Conservation (phyloP, 306 rosid genomes). For the Hylodesmum podocarpum region DNA sequence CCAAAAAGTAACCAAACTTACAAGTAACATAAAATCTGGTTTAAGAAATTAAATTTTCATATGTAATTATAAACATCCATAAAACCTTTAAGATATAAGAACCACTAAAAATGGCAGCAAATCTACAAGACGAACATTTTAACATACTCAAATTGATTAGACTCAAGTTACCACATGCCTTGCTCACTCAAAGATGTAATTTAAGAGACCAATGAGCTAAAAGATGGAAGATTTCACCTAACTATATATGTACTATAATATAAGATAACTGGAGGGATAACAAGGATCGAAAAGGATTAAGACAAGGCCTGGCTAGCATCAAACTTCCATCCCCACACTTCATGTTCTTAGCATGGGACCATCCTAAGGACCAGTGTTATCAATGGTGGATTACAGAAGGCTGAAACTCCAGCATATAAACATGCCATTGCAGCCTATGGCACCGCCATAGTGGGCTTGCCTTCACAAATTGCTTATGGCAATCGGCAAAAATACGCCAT, state of each 20-base stretch:
- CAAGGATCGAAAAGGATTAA: background rate
- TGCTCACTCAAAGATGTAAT: background rate
- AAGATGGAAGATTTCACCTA: constrained; percentile 1
- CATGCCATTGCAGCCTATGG: too few relatives aligned
- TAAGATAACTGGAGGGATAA: background rate
- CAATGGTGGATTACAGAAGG: too few relatives aligned
- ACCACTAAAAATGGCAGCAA: background rate
- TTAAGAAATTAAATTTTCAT: background rate
- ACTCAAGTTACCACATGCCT: constrained; percentile 21
- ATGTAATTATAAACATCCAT: background rate
- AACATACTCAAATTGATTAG: background rate
- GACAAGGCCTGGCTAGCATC: background rate
- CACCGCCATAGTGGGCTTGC: too few relatives aligned
- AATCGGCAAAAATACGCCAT: too few relatives aligned
- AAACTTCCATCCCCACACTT: background rate
- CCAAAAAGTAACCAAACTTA: background rate
- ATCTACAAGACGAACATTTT: background rate
- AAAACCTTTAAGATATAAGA: background rate
- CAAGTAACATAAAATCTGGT: background rate
- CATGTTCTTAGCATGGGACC: background rate
- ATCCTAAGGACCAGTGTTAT: background rate
- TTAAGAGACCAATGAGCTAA: background rate
- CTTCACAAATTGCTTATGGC: too few relatives aligned
- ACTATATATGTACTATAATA: background rate
- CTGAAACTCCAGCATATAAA: too few relatives aligned